phyloP scores from a whole-genome alignment of 352 stramenopile genomes.

The Phytophthora sp. region DNA sequence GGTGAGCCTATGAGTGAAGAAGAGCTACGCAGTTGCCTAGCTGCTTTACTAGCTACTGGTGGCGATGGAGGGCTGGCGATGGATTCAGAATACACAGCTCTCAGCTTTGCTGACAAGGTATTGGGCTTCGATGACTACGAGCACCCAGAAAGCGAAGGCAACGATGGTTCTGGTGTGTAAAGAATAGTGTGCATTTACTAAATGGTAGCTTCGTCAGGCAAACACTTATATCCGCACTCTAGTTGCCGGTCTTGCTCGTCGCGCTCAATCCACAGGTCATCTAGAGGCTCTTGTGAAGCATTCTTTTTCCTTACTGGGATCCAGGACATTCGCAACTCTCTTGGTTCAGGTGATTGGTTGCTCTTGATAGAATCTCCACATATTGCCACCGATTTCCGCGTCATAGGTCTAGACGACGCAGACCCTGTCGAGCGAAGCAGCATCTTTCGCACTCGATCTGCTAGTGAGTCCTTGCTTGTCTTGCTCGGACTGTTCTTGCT shows the following conservation, averaged over 20 bases:
- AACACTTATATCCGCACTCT: slow-evolving; percentile 19
- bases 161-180: background rate
- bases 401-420: background rate
- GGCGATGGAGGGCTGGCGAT: slow-evolving; percentile 39
- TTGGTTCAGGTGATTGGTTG: background rate
- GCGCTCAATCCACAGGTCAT: slow-evolving; percentile 25
- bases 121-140: slow-evolving; percentile 91
- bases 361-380: slow-evolving; percentile 2
- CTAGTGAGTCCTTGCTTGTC: slow-evolving; percentile 8
- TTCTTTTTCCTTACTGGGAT: background rate
- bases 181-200: slow-evolving; percentile 11
- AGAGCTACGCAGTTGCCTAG: slow-evolving; percentile 83
- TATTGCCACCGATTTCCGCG: slow-evolving; percentile 11
- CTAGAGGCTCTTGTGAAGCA: background rate
- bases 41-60: slow-evolving; percentile 62
- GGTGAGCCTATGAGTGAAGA: slow-evolving; percentile 84
- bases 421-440: background rate
- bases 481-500: too few relatives aligned
- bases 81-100: slow-evolving; percentile 59
- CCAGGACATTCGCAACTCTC: slow-evolving; percentile 11
- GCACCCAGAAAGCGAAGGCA: slow-evolving; percentile 9
- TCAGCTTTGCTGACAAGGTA: slow-evolving; percentile 84
- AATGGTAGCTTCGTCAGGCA: slow-evolving; percentile 18
- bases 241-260: slow-evolving; percentile 29
- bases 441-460: slow-evolving; percentile 19